phyloP scores from a whole-genome alignment of 495 filamentous ascomycete species.

The Rusavskia elegans region DNA sequence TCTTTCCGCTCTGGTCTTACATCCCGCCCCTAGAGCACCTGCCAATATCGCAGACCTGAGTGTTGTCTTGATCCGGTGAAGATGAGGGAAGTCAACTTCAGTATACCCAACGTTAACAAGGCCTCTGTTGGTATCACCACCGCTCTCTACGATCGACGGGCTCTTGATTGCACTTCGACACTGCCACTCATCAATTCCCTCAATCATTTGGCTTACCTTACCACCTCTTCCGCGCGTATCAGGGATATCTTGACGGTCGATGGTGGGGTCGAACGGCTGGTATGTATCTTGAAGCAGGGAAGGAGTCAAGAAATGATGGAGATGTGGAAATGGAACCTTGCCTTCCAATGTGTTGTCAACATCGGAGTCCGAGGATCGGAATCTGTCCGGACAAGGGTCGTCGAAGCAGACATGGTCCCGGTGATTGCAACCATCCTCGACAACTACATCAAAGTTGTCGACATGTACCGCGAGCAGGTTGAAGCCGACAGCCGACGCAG shows the following conservation, averaged over 20 bases:
- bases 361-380: constrained; percentile 95
- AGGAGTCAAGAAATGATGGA: constrained; percentile 96
- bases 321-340: constrained; percentile 99
- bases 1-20: neutral
- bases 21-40: too few species aligned
- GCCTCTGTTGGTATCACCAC: constrained; percentile 98
- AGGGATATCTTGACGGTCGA: constrained; percentile 95
- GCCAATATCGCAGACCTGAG: too few species aligned
- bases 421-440: constrained; percentile 98
- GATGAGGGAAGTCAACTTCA: constrained; percentile 99
- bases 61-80: constrained; percentile 14
- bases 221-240: constrained; percentile 94
- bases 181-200: constrained; percentile 94
- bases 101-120: constrained; percentile 99
- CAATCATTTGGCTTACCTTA: constrained; percentile 95
- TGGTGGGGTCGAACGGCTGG: constrained; percentile 88
- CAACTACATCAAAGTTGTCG: constrained; percentile 93
- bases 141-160: constrained; percentile 90
- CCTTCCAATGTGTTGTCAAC: constrained; percentile 97
- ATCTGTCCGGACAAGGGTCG: constrained; percentile 78
- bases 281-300: constrained; percentile 95
- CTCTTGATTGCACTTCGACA: constrained; percentile 95
- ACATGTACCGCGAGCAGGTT: constrained; percentile 71
- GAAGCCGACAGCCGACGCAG: constrained; percentile 42
- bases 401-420: constrained; percentile 97